These are phyloP conservation scores for Hymenoscyphus salicellus DNA, from an alignment of 2,329 filamentous ascomycete genomes.

Conservation along the genomic window DNA sequence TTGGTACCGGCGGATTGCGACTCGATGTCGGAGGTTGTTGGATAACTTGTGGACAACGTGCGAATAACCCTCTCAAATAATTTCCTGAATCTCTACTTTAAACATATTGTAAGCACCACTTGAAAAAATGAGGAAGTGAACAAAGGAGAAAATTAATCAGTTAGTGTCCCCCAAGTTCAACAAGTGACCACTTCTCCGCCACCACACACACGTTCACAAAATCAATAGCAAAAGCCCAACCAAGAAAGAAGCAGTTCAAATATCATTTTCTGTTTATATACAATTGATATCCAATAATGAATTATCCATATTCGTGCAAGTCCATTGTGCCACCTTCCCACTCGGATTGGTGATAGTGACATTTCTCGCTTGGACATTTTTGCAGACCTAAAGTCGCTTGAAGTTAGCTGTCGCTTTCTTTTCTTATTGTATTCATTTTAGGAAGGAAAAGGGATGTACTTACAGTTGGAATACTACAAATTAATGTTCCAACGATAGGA, in stretches of 20 bases:
- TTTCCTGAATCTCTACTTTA: too few relatives aligned
- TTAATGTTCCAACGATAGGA: conserved; percentile 43
- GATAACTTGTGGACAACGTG: too few relatives aligned
- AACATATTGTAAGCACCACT: too few relatives aligned
- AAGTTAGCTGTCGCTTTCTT: not conserved
- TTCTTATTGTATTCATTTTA: not conserved
- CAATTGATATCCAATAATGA: conserved; percentile 36
- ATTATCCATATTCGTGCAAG: conserved; percentile 43
- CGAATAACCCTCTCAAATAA: too few relatives aligned
- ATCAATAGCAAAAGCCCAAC: not conserved
- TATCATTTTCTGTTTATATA: not conserved
- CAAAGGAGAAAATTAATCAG: too few relatives aligned
- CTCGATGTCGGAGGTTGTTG: too few relatives aligned
- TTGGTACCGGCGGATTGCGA: too few relatives aligned
- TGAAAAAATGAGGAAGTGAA: too few relatives aligned
- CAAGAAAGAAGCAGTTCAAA: not conserved
- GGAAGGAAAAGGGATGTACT: conserved; percentile 33
- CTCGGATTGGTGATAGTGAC: conserved; percentile 47
- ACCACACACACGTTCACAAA: too few relatives aligned
- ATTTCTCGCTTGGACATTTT: conserved; percentile 46
- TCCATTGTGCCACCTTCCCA: conserved; percentile 41
- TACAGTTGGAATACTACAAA: conserved; percentile 46
- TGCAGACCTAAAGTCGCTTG: conserved; percentile 37
- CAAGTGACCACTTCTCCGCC: too few relatives aligned
- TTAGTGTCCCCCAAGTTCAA: too few relatives aligned